Evolutionary conservation across 2,329 filamentous ascomycete species (phyloP).

Genomic region (Talaromyces sp.): DNA sequence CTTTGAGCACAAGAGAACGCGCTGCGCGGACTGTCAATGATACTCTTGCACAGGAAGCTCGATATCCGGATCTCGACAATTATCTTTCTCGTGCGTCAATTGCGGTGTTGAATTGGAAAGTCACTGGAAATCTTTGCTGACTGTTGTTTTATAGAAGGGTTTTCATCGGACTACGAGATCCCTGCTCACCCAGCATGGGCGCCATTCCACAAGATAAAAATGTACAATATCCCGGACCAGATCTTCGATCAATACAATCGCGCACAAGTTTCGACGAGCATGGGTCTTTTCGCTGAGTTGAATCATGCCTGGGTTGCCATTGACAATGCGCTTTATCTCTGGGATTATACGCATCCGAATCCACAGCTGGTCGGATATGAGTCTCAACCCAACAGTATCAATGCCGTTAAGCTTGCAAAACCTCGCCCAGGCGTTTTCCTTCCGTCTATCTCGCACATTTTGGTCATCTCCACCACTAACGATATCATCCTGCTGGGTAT

Average conservation of each 20-base stretch:
- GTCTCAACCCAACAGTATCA: conserved; percentile 82
- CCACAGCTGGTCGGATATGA: conserved; percentile 90
- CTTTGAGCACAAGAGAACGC: conserved; percentile 68
- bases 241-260: conserved; percentile 91
- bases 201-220: conserved; percentile 82
- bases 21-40: conserved; percentile 81
- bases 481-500: conserved; percentile 88
- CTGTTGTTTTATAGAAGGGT: conserved; percentile 61
- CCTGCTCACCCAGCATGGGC: conserved; percentile 67
- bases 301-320: conserved; percentile 95
- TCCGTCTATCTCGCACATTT: conserved; percentile 75
- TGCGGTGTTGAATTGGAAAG: neutral
- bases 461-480: conserved; percentile 80
- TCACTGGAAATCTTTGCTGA: conserved; percentile 25
- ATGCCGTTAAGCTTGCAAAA: conserved; percentile 80
- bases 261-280: conserved; percentile 80
- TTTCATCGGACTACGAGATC: conserved; percentile 88
- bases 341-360: conserved; percentile 94
- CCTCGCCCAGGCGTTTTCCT: conserved; percentile 88
- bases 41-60: conserved; percentile 69
- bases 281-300: conserved; percentile 92
- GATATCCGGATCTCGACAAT: conserved; percentile 83
- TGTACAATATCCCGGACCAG: conserved; percentile 84
- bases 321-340: conserved; percentile 92
- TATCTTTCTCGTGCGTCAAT: conserved; percentile 77